phyloP scores from a whole-genome alignment of 2,329 filamentous ascomycete genomes.

The Colletotrichum melonis region DNA sequence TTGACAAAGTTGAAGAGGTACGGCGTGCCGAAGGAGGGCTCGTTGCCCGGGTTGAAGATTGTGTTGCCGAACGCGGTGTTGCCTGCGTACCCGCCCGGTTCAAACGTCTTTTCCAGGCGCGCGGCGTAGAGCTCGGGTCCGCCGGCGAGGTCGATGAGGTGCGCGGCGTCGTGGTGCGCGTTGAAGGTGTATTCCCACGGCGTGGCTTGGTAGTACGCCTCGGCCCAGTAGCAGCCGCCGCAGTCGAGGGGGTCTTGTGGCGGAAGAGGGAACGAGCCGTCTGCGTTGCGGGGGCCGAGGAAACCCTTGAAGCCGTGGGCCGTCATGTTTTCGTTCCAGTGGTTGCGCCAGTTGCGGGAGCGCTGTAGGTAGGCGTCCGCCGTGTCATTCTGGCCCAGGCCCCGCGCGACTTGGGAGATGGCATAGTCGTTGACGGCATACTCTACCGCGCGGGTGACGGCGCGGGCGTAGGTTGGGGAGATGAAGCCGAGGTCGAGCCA shows the following conservation, averaged over 20 bases:
- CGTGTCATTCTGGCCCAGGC: slow-evolving; percentile 62
- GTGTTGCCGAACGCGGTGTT: slow-evolving; percentile 61
- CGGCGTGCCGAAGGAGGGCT: slow-evolving; percentile 74
- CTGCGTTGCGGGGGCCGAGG: slow-evolving; percentile 68
- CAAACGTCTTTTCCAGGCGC: slow-evolving; percentile 72
- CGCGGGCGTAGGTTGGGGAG: slow-evolving; percentile 69
- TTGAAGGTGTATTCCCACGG: slow-evolving; percentile 77
- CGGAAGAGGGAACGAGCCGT: slow-evolving; percentile 61
- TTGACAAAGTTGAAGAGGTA: slow-evolving; percentile 77
- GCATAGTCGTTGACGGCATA: slow-evolving; percentile 78
- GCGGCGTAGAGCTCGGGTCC: slow-evolving; percentile 65
- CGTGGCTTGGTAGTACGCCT: slow-evolving; percentile 67
- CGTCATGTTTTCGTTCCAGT: slow-evolving; percentile 71
- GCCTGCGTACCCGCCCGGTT: slow-evolving; percentile 54
- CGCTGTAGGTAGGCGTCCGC: slow-evolving; percentile 70
- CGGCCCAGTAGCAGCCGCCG: slow-evolving; percentile 74
- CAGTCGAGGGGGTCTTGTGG: slow-evolving; percentile 68
- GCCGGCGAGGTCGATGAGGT: slow-evolving; percentile 65
- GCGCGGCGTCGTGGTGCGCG: slow-evolving; percentile 72
- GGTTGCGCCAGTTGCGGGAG: slow-evolving; percentile 77
- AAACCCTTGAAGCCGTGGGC: slow-evolving; percentile 74
- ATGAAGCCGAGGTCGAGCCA: slow-evolving; percentile 76
- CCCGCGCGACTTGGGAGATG: slow-evolving; percentile 72
- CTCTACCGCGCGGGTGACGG: slow-evolving; percentile 73
- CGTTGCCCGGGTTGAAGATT: slow-evolving; percentile 76